These are phyloP conservation scores for Strobilomyces dryophilus DNA, from an alignment of 768 basidiomycete species.

Conservation along the genomic window DNA sequence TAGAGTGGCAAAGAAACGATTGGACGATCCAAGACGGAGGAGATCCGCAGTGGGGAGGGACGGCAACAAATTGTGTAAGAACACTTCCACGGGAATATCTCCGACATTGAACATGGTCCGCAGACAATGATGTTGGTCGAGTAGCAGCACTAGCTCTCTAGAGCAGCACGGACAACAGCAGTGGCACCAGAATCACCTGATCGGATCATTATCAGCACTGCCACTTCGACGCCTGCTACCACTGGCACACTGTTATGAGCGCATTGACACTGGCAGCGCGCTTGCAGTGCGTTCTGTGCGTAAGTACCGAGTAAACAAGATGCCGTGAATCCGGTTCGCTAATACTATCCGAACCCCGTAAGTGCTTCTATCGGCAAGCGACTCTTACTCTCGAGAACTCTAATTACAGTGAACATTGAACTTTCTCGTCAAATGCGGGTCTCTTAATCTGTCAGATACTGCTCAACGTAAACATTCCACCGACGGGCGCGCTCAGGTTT, in stretches of 20 bases:
- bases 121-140: not conserved
- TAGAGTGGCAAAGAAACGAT: slow-evolving; percentile 56
- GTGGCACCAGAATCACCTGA: slow-evolving; percentile 11
- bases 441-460: not conserved
- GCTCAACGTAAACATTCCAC: slow-evolving; percentile 4
- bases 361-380: not conserved
- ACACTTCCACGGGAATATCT: slow-evolving; percentile 70
- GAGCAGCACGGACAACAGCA: not conserved
- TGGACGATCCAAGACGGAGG: slow-evolving; percentile 55
- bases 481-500: not conserved
- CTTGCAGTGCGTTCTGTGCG: not conserved
- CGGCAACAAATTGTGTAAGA: slow-evolving; percentile 70
- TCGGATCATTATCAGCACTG: slow-evolving; percentile 20
- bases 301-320: not conserved
- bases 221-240: slow-evolving; percentile 5
- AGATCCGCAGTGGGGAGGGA: slow-evolving; percentile 52
- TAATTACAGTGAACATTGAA: not conserved
- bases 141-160: not conserved
- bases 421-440: not conserved
- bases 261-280: too few relatives aligned
- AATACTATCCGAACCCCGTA: not conserved
- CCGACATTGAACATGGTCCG: slow-evolving; percentile 37
- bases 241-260: too few relatives aligned
- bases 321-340: not conserved
- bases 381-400: not conserved